phyloP scores from a whole-genome alignment of 306 rosid species.

The Ormosia emarginata region DNA sequence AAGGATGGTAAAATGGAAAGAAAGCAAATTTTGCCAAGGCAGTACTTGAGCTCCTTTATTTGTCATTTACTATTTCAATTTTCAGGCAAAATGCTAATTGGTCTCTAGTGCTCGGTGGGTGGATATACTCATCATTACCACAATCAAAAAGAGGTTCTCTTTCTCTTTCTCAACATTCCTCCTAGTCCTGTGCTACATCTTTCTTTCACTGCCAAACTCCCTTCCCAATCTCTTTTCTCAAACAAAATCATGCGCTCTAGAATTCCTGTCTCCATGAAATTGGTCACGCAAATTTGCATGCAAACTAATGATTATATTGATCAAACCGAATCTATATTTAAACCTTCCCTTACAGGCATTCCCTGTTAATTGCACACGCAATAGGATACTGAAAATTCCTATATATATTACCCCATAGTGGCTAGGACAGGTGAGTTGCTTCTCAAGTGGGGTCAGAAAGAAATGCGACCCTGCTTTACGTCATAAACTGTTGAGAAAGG shows the following conservation, averaged over 20 bases:
- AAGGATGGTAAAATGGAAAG: conserved; percentile 24
- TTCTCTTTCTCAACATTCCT: conserved; percentile 34
- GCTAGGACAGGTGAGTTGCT: background rate
- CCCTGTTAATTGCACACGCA: background rate
- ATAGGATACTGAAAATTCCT: background rate
- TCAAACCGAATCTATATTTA: conserved; percentile 19
- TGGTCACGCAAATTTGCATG: conserved; percentile 71
- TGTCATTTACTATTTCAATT: conserved; percentile 17
- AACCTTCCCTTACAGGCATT: background rate
- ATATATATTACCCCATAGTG: background rate
- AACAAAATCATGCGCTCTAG: conserved; percentile 57
- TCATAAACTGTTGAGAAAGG: background rate
- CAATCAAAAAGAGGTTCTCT: conserved; percentile 56
- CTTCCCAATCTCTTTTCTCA: conserved; percentile 29
- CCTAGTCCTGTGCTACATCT: conserved; percentile 22
- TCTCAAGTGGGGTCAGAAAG: background rate
- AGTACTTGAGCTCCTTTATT: conserved; percentile 28
- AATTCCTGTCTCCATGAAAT: conserved; percentile 74
- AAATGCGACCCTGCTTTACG: background rate
- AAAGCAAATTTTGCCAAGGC: conserved; percentile 30
- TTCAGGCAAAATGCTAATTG: conserved; percentile 31
- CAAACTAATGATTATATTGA: conserved; percentile 32
- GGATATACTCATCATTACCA: conserved; percentile 54
- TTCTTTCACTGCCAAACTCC: conserved; percentile 42
- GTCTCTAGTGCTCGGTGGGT: conserved; percentile 49